Evolutionary conservation across 345 rosid species (phyloP).

Genomic region (Camelina sativa): DNA sequence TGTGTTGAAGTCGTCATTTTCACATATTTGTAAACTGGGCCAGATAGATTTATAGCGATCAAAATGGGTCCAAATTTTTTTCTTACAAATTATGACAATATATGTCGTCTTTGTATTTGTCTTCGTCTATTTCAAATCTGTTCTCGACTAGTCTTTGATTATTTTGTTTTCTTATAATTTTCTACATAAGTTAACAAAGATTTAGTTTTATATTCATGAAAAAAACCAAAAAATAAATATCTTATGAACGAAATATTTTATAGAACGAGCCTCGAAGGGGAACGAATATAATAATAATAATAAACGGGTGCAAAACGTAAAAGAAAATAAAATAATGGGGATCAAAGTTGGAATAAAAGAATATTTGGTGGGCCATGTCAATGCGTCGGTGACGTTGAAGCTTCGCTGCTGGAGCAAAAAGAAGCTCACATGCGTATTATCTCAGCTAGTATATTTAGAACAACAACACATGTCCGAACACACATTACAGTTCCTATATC

Average conservation of each 20-base stretch:
- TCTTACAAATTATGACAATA: slow-evolving; percentile 7
- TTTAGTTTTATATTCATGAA: background rate
- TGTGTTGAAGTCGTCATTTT: slow-evolving; percentile 11
- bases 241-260: background rate
- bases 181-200: background rate
- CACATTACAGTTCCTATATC: slow-evolving; percentile 26
- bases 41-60: slow-evolving; percentile 30
- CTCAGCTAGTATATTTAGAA: slow-evolving; percentile 36
- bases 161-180: background rate
- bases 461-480: slow-evolving; percentile 42
- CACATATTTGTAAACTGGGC: slow-evolving; percentile 37
- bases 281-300: background rate
- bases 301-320: slow-evolving; percentile 2
- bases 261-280: background rate
- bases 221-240: background rate
- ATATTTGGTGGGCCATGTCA: background rate
- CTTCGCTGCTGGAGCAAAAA: slow-evolving; percentile 34
- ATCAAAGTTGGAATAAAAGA: slow-evolving; percentile 18
- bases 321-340: slow-evolving; percentile 20
- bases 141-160: background rate
- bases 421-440: slow-evolving; percentile 33
- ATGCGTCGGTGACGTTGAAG: slow-evolving; percentile 45
- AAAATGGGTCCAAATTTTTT: slow-evolving; percentile 27
- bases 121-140: background rate
- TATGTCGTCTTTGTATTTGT: slow-evolving; percentile 39